Conservation (phyloP, 805 yeast species). For the Candida sonorensis region DNA sequence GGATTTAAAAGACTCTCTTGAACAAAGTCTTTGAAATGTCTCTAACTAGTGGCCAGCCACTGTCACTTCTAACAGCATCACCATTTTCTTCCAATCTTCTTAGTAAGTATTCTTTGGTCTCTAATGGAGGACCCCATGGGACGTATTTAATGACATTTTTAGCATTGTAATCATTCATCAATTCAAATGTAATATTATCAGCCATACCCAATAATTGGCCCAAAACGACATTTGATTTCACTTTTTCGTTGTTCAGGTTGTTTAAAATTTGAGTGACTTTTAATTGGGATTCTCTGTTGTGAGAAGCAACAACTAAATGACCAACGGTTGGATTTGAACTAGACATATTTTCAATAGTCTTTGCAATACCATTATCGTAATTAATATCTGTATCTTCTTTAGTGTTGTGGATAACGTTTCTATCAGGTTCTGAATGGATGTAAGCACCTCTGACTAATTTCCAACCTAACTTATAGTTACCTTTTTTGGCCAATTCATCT, state of each 20-base stretch:
- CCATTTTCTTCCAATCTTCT: slow-evolving; percentile 95
- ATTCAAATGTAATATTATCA: slow-evolving; percentile 74
- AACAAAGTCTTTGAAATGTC: slow-evolving; percentile 37
- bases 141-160: slow-evolving; percentile 86
- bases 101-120: slow-evolving; percentile 81
- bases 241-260: slow-evolving; percentile 17
- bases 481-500: slow-evolving; percentile 52
- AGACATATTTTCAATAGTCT: slow-evolving; percentile 53
- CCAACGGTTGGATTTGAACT: slow-evolving; percentile 43
- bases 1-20: slow-evolving; percentile 25
- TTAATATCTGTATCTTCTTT: slow-evolving; percentile 76
- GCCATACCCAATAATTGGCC: slow-evolving; percentile 97
- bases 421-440: slow-evolving; percentile 77
- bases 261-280: slow-evolving; percentile 56
- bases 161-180: slow-evolving; percentile 56
- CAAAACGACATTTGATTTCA: slow-evolving; percentile 60
- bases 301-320: slow-evolving; percentile 86
- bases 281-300: slow-evolving; percentile 72
- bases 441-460: slow-evolving; percentile 95
- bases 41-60: slow-evolving; percentile 67
- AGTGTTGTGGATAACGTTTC: slow-evolving; percentile 66
- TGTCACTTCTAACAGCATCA: slow-evolving; percentile 82
- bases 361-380: slow-evolving; percentile 64
- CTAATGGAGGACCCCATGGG: slow-evolving; percentile 96
- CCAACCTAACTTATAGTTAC: slow-evolving; percentile 69